Conservation (phyloP, 2,329 filamentous ascomycete species). For the Diaporthe destruens region DNA sequence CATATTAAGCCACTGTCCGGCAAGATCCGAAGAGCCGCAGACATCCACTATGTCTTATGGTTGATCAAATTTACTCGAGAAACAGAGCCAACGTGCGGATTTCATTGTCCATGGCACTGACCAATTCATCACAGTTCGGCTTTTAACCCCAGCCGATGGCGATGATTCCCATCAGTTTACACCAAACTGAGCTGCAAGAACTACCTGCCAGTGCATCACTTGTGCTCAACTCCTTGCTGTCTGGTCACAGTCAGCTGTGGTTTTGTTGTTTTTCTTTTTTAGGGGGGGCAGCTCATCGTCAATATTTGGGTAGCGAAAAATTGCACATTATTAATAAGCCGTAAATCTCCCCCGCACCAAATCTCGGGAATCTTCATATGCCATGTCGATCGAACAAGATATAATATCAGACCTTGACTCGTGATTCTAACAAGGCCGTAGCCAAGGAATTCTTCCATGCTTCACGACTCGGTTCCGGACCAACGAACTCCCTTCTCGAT, state of each 20-base stretch:
- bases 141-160: accelerated
- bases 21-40: slow-evolving; percentile 25
- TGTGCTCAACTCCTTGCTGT: not conserved
- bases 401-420: slow-evolving; percentile 18
- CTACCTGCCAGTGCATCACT: too few species aligned
- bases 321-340: not conserved
- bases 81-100: too few species aligned
- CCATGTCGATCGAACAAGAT: slow-evolving; percentile 14
- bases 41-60: not conserved
- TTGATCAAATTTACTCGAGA: not conserved
- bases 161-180: not conserved
- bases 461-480: slow-evolving; percentile 2
- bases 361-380: not conserved
- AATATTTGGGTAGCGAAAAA: not conserved
- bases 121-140: too few species aligned
- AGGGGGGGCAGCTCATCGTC: not conserved
- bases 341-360: not conserved
- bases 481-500: not conserved
- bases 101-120: not conserved
- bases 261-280: too few species aligned
- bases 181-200: too few species aligned
- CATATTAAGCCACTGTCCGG: not conserved
- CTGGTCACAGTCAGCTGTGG: not conserved
- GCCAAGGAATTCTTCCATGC: slow-evolving; percentile 10
- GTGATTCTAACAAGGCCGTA: not conserved